phyloP scores from a whole-genome alignment of 176 grass and related monocot species.

The Elymus sibiricus region DNA sequence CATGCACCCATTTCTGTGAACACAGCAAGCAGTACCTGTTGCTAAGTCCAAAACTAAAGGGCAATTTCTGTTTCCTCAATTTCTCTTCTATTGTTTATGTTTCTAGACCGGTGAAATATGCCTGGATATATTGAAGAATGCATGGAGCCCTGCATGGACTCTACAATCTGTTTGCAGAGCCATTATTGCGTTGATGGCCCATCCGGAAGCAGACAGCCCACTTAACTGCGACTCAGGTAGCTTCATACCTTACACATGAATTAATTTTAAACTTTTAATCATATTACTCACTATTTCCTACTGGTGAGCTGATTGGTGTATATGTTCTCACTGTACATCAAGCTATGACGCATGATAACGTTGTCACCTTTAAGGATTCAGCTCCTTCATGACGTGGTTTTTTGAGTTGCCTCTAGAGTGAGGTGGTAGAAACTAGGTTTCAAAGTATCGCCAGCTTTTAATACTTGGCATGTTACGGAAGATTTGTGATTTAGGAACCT shows the following conservation, averaged over 20 bases:
- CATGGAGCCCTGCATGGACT: conserved; percentile 98
- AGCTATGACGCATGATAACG: background rate
- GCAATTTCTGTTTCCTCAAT: conserved; percentile 5
- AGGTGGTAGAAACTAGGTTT: background rate
- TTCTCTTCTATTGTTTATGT: conserved; percentile 3
- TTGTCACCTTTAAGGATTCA: background rate
- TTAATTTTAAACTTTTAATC: background rate
- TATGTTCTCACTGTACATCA: background rate
- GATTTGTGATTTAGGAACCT: background rate
- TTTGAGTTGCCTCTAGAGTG: background rate
- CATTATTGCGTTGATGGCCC: conserved; percentile 96
- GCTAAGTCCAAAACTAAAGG: background rate
- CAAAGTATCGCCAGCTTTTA: background rate
- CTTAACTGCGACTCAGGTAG: conserved; percentile 99
- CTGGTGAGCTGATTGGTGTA: background rate
- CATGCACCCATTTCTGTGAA: background rate
- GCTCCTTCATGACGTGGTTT: background rate
- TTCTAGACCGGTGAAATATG: conserved; percentile 95
- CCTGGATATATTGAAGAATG: conserved; percentile 99
- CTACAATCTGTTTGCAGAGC: conserved; percentile 98
- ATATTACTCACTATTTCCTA: background rate
- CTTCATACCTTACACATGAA: conserved; percentile 17
- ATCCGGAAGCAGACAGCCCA: conserved; percentile 92
- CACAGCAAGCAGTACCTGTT: background rate
- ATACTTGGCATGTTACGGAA: background rate